A percentile compares a stretch with the other conserved stretches of the same genome.
These are phyloP conservation scores for Populus hybrid DNA, from an alignment of 441 rosid genomes.

Conservation along the genomic window DNA sequence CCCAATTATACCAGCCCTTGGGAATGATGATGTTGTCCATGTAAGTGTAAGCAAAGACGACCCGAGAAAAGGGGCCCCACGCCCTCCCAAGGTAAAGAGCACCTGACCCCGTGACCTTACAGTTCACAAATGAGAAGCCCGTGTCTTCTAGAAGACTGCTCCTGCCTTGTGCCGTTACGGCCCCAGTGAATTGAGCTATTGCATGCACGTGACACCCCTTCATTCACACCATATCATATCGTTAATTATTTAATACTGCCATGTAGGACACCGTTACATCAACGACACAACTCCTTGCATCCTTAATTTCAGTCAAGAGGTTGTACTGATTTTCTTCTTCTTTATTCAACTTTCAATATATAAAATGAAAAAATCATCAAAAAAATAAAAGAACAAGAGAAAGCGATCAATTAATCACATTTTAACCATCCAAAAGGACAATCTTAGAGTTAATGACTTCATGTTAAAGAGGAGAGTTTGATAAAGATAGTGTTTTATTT, in stretches of 20 bases:
- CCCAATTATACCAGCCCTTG: conserved; percentile 98
- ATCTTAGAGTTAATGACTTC: no score
- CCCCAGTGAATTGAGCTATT: conserved; percentile 64
- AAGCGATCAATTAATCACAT: no score
- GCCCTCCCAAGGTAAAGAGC: conserved; percentile 92
- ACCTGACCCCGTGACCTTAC: conserved; percentile 98
- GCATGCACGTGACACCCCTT: conserved; percentile 95
- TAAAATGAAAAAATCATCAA: no score
- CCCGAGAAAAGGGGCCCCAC: conserved; percentile 99
- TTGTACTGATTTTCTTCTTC: no score
- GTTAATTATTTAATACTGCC: neutral
- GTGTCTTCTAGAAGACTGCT: conserved; percentile 86
- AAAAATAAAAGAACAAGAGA: no score
- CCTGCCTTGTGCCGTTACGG: conserved; percentile 88
- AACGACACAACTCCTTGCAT: neutral
- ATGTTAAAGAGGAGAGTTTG: no score
- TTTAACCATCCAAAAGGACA: no score
- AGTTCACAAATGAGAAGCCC: conserved; percentile 92
- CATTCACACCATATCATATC: neutral
- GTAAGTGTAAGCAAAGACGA: conserved; percentile 88
- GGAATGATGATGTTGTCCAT: conserved; percentile 97
- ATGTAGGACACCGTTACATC: no score
- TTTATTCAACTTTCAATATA: neutral
- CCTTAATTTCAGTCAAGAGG: neutral
- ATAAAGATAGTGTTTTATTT: no score